Percentiles rank a stretch among this genome's conserved stretches.
Evolutionary conservation across 805 yeast species (phyloP).

Genomic region (Suhomyces sp.): DNA sequence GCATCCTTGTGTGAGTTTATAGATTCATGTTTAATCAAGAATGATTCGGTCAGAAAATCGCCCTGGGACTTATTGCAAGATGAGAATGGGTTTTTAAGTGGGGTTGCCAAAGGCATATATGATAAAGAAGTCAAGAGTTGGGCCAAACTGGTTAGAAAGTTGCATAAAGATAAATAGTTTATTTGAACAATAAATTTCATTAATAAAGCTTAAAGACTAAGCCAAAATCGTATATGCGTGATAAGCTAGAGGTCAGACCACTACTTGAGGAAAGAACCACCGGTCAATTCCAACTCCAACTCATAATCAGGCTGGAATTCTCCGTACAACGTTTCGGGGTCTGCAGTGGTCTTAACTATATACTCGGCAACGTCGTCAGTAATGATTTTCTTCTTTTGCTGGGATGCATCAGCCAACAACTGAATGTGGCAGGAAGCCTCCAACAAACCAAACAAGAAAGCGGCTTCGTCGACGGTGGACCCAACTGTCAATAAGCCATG

Average conservation of each 20-base stretch:
- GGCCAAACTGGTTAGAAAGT: slow-evolving; percentile 39
- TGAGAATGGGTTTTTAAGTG: slow-evolving; percentile 25
- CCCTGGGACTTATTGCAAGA: slow-evolving; percentile 63
- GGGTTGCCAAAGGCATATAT: slow-evolving; percentile 26
- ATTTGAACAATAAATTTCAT: not conserved
- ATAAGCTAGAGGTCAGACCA: not conserved
- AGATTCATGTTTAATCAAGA: slow-evolving; percentile 69
- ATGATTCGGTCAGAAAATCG: slow-evolving; percentile 61
- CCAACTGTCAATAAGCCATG: slow-evolving; percentile 76
- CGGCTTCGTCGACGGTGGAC: slow-evolving; percentile 70
- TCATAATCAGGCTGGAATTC: slow-evolving; percentile 74
- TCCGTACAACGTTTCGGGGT: slow-evolving; percentile 64
- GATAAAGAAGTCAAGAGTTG: slow-evolving; percentile 39
- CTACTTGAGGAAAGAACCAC: slow-evolving; percentile 21
- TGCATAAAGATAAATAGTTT: slow-evolving; percentile 22
- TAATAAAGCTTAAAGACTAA: not conserved
- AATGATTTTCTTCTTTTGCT: slow-evolving; percentile 41
- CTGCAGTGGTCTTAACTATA: slow-evolving; percentile 57
- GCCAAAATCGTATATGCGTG: not conserved
- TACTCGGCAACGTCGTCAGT: slow-evolving; percentile 48
- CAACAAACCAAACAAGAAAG: slow-evolving; percentile 59
- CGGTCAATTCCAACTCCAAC: slow-evolving; percentile 23
- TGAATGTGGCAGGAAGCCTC: slow-evolving; percentile 68
- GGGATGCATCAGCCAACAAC: slow-evolving; percentile 56
- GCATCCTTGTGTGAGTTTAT: slow-evolving; percentile 62